Conservation (phyloP, 176 grass and related monocot species). For the Ampelocalamus luodianensis region DNA sequence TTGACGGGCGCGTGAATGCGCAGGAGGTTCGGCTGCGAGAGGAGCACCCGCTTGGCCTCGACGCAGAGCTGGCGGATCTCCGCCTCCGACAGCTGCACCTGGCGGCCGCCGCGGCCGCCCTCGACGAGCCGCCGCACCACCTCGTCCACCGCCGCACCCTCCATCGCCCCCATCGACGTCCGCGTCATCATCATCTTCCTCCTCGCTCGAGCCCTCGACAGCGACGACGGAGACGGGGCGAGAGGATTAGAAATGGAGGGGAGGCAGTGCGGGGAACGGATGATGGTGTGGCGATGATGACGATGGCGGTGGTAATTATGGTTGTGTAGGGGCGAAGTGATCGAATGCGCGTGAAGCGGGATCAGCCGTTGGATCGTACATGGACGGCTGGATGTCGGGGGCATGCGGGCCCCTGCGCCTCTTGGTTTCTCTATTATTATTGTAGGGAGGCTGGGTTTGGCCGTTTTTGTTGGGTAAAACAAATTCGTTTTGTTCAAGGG, state of each 20-base stretch:
- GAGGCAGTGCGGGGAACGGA: slow-evolving; percentile 21
- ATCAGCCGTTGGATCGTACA: background rate
- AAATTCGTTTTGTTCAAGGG: background rate
- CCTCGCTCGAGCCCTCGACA: background rate
- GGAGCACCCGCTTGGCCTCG: slow-evolving; percentile 73
- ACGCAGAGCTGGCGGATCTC: slow-evolving; percentile 68
- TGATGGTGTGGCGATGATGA: background rate
- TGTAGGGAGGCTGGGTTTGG: background rate
- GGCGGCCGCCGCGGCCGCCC: slow-evolving; percentile 54
- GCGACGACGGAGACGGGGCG: background rate
- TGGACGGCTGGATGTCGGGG: background rate
- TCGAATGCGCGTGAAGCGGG: slow-evolving; percentile 42
- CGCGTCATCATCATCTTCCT: slow-evolving; percentile 80
- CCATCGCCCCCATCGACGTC: slow-evolving; percentile 67
- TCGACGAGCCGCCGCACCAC: slow-evolving; percentile 63
- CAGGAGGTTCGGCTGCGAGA: slow-evolving; percentile 71
- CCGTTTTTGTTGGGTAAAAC: background rate
- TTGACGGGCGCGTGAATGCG: slow-evolving; percentile 69
- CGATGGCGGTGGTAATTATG: slow-evolving; percentile 29
- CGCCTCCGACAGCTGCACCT: slow-evolving; percentile 71
- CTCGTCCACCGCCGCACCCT: slow-evolving; percentile 62
- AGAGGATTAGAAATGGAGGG: slow-evolving; percentile 4
- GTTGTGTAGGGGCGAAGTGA: slow-evolving; percentile 10
- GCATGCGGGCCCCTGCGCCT: background rate
- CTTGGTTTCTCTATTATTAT: background rate